Conservation (phyloP, 1,284 basidiomycete species). For the Ustilago shanxiensis region DNA sequence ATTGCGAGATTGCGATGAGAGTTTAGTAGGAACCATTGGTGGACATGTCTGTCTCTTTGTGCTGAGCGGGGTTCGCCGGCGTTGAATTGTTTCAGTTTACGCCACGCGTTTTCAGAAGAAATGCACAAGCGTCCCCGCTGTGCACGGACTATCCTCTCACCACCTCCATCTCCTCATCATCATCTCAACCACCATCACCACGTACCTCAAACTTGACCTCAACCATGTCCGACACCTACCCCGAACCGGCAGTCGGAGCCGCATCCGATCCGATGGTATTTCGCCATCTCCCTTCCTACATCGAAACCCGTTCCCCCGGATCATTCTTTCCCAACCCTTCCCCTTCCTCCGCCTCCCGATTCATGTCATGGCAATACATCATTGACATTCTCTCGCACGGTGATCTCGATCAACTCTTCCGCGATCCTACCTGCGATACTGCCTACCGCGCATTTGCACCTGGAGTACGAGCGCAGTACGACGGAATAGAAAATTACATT, state of each 20-base stretch:
- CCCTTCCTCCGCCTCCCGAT: constrained; percentile 5
- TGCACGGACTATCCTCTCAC: not conserved
- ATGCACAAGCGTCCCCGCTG: no score
- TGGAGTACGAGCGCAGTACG: constrained; percentile 31
- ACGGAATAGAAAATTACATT: constrained; percentile 58
- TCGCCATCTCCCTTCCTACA: constrained; percentile 26
- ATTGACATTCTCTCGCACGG: constrained; percentile 33
- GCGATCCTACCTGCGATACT: constrained; percentile 46
- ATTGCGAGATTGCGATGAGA: not conserved
- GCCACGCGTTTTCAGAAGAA: not conserved
- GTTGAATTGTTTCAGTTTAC: not conserved
- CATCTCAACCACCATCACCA: not conserved
- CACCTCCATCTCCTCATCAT: not conserved
- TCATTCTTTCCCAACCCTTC: constrained; percentile 33
- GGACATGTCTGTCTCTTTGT: no score
- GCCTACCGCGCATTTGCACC: constrained; percentile 53
- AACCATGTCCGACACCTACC: not conserved
- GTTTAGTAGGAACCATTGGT: no score
- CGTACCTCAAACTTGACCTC: not conserved
- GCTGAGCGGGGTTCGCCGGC: not conserved
- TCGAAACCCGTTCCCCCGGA: constrained; percentile 26
- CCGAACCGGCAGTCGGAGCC: not conserved
- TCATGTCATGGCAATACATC: constrained; percentile 48
- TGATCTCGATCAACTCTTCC: constrained; percentile 58
- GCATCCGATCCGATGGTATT: constrained; percentile 12